Conservation (phyloP, 2,329 filamentous ascomycete species). For the Verticillium nubilum region DNA sequence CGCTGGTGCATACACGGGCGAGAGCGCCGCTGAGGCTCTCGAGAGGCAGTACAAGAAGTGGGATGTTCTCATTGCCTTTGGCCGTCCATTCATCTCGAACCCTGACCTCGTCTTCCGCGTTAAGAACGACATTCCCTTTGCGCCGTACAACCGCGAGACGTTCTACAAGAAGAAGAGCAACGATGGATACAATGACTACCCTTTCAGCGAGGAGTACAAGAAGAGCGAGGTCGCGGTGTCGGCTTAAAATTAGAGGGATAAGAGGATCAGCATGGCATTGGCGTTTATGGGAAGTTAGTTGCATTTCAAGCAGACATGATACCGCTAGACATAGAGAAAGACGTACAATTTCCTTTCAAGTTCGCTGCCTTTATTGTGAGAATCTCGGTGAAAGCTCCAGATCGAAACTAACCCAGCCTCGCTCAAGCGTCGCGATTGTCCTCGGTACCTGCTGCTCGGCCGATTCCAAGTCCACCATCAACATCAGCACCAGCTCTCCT, state of each 20-base stretch:
- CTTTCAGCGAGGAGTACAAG: slow-evolving; percentile 16
- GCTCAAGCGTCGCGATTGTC: background rate
- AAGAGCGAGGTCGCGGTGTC: background rate
- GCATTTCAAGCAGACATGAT: background rate
- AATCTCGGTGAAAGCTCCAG: too few relatives aligned
- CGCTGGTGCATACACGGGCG: slow-evolving; percentile 19
- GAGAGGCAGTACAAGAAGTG: slow-evolving; percentile 19
- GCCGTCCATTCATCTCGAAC: slow-evolving; percentile 32
- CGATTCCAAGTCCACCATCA: slow-evolving; percentile 9
- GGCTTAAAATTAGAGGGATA: background rate
- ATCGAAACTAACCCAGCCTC: too few relatives aligned
- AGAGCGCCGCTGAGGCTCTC: slow-evolving; percentile 16
- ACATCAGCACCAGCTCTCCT: slow-evolving; percentile 13
- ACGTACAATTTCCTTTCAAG: background rate
- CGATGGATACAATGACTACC: slow-evolving; percentile 22
- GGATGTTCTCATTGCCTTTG: slow-evolving; percentile 25
- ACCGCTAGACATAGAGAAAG: background rate
- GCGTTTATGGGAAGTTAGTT: background rate
- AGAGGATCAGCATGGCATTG: background rate
- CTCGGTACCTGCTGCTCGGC: background rate
- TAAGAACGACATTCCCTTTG: slow-evolving; percentile 27
- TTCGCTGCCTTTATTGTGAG: background rate
- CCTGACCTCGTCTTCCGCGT: slow-evolving; percentile 36
- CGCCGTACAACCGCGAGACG: slow-evolving; percentile 28
- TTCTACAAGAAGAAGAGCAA: slow-evolving; percentile 29